Evolutionary conservation across 2,329 filamentous ascomycete species (phyloP).

Genomic region (Ilyonectria sp.): DNA sequence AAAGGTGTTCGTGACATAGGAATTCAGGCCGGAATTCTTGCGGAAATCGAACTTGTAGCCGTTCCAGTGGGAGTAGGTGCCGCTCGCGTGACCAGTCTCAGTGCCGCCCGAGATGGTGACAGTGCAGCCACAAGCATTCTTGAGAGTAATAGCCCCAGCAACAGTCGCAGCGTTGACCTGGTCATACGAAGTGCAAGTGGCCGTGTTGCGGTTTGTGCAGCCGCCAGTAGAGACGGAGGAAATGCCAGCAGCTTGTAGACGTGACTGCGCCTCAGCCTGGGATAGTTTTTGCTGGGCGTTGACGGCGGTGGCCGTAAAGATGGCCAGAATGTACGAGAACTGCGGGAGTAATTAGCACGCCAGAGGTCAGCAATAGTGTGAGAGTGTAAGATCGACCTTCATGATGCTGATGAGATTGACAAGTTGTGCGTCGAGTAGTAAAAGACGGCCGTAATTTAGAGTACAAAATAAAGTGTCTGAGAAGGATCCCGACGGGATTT

Average conservation of each 20-base stretch:
- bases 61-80: constrained; percentile 40
- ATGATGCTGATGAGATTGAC: no score
- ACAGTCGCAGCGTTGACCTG: constrained; percentile 43
- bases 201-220: constrained; percentile 39
- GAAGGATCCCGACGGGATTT: no score
- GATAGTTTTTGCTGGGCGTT: constrained; percentile 12
- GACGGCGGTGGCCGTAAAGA: not conserved
- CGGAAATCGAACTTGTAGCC: constrained; percentile 47
- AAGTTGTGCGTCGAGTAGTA: no score
- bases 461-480: no score
- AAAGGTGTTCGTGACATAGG: constrained; percentile 35
- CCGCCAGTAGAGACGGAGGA: constrained; percentile 38
- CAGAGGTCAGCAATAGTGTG: no score
- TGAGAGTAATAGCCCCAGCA: constrained; percentile 44
- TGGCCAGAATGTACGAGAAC: not conserved
- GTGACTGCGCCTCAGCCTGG: constrained; percentile 37
- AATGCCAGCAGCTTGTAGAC: constrained; percentile 43
- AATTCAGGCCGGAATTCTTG: constrained; percentile 36
- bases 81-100: constrained; percentile 42
- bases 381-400: no score
- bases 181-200: constrained; percentile 45
- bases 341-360: not conserved
- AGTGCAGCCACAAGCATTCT: constrained; percentile 41
- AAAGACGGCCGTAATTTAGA: no score
- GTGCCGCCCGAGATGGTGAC: constrained; percentile 44